Conservation (phyloP, 352 stramenopile species). For the Pythium grandisporangium region DNA sequence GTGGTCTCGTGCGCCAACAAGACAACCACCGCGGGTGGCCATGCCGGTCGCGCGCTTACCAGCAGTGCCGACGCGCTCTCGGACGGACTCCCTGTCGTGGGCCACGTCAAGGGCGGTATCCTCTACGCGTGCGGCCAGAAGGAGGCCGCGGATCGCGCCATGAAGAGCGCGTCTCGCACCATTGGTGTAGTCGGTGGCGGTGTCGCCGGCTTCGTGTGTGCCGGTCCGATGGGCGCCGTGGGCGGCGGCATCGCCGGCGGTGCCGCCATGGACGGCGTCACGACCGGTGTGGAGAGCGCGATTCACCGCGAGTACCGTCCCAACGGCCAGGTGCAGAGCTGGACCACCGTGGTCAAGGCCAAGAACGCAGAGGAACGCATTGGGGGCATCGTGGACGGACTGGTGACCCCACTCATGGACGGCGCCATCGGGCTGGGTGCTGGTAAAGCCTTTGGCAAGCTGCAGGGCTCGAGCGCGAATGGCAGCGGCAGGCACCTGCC, state of each 20-base stretch:
- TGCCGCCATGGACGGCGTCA: slow-evolving; percentile 6
- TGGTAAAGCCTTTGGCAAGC: background rate
- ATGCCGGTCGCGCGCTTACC: background rate
- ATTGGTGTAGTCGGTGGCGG: slow-evolving; percentile 4
- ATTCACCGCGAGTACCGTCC: slow-evolving; percentile 5
- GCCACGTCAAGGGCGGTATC: slow-evolving; percentile 6
- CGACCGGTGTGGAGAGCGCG: slow-evolving; percentile 5
- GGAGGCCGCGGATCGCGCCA: background rate
- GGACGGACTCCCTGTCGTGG: slow-evolving; percentile 4
- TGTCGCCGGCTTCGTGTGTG: slow-evolving; percentile 1
- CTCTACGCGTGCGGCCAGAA: background rate
- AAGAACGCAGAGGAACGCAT: slow-evolving; percentile 1
- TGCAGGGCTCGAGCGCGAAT: too few species aligned
- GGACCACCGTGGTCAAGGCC: slow-evolving; percentile 1
- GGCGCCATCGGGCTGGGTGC: background rate
- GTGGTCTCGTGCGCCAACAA: slow-evolving; percentile 3
- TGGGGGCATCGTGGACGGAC: slow-evolving; percentile 1
- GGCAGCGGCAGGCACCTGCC: too few species aligned
- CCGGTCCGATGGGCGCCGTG: slow-evolving; percentile 4
- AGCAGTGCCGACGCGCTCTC: slow-evolving; percentile 2
- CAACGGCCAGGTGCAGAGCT: slow-evolving; percentile 4
- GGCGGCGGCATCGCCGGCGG: slow-evolving; percentile 1
- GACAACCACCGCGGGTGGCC: background rate
- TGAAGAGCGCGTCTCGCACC: slow-evolving; percentile 3
- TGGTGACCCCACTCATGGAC: background rate